Base-by-base conservation (phyloP, 2,329 filamentous ascomycete genomes). In the Pleochaeta shiraiana region DNA sequence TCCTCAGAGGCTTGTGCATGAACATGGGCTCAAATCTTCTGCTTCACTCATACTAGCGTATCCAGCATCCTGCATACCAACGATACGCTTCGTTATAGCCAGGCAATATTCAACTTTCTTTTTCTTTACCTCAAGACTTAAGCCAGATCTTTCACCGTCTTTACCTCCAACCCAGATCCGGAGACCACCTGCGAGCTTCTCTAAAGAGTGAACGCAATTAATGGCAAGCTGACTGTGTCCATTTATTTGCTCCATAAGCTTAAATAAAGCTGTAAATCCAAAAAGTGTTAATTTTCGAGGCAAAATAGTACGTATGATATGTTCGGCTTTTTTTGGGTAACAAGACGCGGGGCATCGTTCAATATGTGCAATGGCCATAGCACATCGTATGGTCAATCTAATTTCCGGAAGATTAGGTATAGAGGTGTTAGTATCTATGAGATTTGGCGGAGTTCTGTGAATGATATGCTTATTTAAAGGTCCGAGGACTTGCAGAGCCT, bases 21-120 rank as follows among this genome's bases (percentile, higher is more conserved):
- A n/a, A n/a, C n/a, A n/a, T n/a, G n/a, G n/a, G n/a, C n/a, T 43
- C 6, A 24, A 21, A 53, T 34, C 61, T 45, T 70, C 71, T 30
- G 69, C 68, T 28, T 81, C 80, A 65, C 76, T 79, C 76, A 81
- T 79, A 67, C 77, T 83, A 60, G 77, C 81, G 71, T 84, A 84
- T 7, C 82, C 82, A 1, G 79, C 76, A 68, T 85, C 83, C 55
- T 83, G 79, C 78, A 85, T 83, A 9, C 82, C 81, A 7, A 83
- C 77, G 43, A 81, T 74, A 62, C 74, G 77, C 70, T 81, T 82
- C 16, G 79, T 82, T 39, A 85, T 77, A 12, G 73, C 70, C 21
- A 85, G 72, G 66, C 82, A 85, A 63, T 77, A 76, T 62, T 81
- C 77, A 3, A 85, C 78, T 68, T 84, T 77, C 67, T 76, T 75